phyloP scores from a whole-genome alignment of 176 grass and related monocot species.

The Oryza nivara region DNA sequence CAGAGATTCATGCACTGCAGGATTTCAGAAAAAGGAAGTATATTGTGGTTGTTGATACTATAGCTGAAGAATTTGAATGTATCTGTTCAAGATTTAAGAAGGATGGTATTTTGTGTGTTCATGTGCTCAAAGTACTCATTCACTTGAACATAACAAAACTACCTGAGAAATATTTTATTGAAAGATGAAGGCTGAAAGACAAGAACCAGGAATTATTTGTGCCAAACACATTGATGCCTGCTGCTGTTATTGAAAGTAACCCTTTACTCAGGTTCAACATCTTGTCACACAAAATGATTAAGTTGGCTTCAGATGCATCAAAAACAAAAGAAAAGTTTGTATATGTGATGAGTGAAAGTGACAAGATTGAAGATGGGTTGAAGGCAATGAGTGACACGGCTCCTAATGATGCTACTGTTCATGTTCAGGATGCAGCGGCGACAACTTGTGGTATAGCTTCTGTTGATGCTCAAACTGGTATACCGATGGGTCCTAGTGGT shows the following conservation, averaged over 20 bases:
- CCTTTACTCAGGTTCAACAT: not conserved
- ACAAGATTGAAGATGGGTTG: too few species aligned
- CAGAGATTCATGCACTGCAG: not conserved
- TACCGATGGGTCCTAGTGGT: too few species aligned
- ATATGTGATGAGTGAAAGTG: too few species aligned
- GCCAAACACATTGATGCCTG: too few species aligned
- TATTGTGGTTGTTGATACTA: not conserved
- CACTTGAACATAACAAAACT: not conserved
- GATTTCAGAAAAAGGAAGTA: not conserved
- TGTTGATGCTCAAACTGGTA: too few species aligned
- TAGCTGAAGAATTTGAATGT: not conserved
- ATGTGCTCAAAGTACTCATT: not conserved
- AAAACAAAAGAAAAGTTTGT: too few species aligned
- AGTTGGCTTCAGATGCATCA: not conserved
- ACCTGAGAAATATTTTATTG: not conserved
- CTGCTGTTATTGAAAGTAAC: too few species aligned
- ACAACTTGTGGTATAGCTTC: too few species aligned
- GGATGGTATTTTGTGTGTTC: not conserved
- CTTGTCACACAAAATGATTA: not conserved
- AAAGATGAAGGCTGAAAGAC: not conserved
- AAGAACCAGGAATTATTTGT: fast-evolving
- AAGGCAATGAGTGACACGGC: too few species aligned
- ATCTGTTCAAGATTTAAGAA: not conserved
- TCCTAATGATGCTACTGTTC: too few species aligned
- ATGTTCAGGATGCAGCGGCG: too few species aligned